Base-by-base conservation (phyloP, 2,329 filamentous ascomycete species). In the Furcasterigmium sp. region DNA sequence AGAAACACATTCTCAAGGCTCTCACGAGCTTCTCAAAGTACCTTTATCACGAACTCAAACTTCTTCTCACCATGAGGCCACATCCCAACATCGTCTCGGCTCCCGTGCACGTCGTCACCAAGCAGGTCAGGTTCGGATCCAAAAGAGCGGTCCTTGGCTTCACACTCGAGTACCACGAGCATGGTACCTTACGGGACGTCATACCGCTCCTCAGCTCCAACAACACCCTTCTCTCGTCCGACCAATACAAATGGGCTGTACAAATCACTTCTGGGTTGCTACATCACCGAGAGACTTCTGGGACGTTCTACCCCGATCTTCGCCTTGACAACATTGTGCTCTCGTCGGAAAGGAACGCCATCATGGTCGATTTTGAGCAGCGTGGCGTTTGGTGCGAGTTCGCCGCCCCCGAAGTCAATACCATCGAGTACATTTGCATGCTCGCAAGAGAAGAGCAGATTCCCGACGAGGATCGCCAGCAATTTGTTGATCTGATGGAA, bases 361-460 rank as follows among this genome's bases (percentile, higher is more conserved):
- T 81, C 52, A 73, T 82, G 68, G 68, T 82, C 5, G 78, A 82
- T 48, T 80, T 82, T 52, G 78, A 82, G 57, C 78, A 82, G 56
- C 70, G 78, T 25, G 78, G 78, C 8, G 76, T 80, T 2, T 82
- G 78, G 78, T 78, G 73, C 57, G 75, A 80, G 54, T 82, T 81
- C 56, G 73, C 72, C 2, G 68, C 78, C 1, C 78, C 78, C 0
- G 78, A 82, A 53, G 70, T 82, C 47, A 79, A 80, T 53, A 71
- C 72, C 21, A 61, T 82, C 38, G 77, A 82, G 51, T 80, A 78
- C 50, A 53, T 80, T 14, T 72, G 73, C n/a, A 58, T 78, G 14
- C 56, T 82, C 29, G 75, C 75, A 23, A 62, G 63, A 26, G 70
- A 75, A 42, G 68, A 73, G n/a, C 58, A 65, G 10, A 64, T 75